phyloP scores from a whole-genome alignment of 1,139 yeast species.

The Kodamaea suecica region DNA sequence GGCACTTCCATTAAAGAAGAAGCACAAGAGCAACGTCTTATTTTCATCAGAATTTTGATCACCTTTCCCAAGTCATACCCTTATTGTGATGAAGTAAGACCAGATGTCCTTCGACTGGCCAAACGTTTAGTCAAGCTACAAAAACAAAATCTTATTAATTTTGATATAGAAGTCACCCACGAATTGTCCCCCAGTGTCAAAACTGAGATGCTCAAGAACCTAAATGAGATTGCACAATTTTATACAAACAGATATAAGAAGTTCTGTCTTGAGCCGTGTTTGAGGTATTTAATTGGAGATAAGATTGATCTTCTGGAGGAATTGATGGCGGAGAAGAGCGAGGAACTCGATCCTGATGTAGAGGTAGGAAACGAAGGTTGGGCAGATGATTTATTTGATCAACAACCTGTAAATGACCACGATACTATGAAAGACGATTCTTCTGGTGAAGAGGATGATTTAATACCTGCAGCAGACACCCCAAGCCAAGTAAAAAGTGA shows the following conservation, averaged over 20 bases:
- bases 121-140: constrained; percentile 23
- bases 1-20: neutral
- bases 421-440: constrained; percentile 28
- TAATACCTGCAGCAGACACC: constrained; percentile 4
- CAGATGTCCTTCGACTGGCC: constrained; percentile 13
- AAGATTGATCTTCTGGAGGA: constrained; percentile 51
- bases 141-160: constrained; percentile 32
- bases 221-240: constrained; percentile 55
- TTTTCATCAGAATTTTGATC: constrained; percentile 68
- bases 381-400: constrained; percentile 45
- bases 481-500: constrained; percentile 3
- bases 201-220: constrained; percentile 46
- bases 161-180: constrained; percentile 74
- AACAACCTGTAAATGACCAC: constrained; percentile 27
- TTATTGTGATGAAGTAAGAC: constrained; percentile 44
- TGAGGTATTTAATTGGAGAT: constrained; percentile 81
- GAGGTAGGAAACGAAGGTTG: constrained; percentile 45
- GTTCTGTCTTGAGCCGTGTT: constrained; percentile 78
- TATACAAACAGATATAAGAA: constrained; percentile 53
- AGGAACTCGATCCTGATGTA: constrained; percentile 19
- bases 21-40: constrained; percentile 28
- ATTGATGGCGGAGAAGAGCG: constrained; percentile 22
- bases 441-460: constrained; percentile 31
- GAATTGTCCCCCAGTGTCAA: constrained; percentile 52
- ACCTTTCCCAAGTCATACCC: constrained; percentile 76